phyloP scores from a whole-genome alignment of 768 basidiomycete species.

The Macrocybe gigantea region DNA sequence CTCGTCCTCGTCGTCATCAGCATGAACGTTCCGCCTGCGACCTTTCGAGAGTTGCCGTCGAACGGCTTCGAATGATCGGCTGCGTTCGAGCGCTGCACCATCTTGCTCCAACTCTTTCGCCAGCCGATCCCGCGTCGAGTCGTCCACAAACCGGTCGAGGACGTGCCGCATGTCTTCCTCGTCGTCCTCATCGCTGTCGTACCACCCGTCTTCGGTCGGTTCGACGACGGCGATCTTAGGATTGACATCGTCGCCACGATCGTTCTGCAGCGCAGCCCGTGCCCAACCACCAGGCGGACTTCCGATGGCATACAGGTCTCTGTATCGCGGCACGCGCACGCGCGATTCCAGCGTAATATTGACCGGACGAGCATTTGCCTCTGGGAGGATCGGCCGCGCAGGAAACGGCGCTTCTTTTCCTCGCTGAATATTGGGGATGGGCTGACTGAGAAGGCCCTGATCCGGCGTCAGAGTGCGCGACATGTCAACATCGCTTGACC shows the following conservation, averaged over 20 bases:
- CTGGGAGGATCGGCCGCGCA: slow-evolving; percentile 29
- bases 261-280: slow-evolving; percentile 5
- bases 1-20: slow-evolving; percentile 4
- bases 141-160: slow-evolving; percentile 31
- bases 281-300: slow-evolving; percentile 4
- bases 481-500: slow-evolving; percentile 8
- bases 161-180: slow-evolving; percentile 29
- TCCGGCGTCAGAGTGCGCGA: slow-evolving; percentile 5
- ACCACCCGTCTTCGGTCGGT: slow-evolving; percentile 15
- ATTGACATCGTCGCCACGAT: slow-evolving; percentile 1
- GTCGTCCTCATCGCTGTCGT: slow-evolving; percentile 17
- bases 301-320: slow-evolving; percentile 23
- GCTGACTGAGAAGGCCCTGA: slow-evolving; percentile 5
- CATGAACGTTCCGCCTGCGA: slow-evolving; percentile 2
- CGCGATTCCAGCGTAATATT: slow-evolving; percentile 18
- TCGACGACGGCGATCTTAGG: neutral
- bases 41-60: too few relatives aligned
- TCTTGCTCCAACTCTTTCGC: slow-evolving; percentile 5
- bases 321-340: slow-evolving; percentile 22
- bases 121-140: slow-evolving; percentile 5
- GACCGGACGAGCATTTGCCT: slow-evolving; percentile 12
- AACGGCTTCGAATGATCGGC: slow-evolving; percentile 15
- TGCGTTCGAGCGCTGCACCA: slow-evolving; percentile 21
- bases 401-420: slow-evolving; percentile 51
- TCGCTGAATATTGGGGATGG: slow-evolving; percentile 25